phyloP scores from a whole-genome alignment of 2,329 filamentous ascomycete species.

The Polychaeton citri region DNA sequence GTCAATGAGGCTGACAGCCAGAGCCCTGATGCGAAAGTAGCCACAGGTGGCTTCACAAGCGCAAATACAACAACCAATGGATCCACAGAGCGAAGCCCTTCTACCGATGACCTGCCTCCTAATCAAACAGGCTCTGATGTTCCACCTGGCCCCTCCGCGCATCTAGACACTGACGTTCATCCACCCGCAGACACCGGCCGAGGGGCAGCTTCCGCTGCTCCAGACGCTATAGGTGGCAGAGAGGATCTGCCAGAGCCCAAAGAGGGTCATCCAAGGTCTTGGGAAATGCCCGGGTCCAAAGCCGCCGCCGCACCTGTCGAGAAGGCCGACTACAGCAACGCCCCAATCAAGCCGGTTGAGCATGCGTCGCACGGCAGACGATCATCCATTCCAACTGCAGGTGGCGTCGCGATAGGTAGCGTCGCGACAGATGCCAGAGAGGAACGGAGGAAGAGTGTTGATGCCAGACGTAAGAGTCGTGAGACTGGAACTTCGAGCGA shows the following conservation, averaged over 20 bases:
- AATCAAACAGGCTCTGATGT: conserved; percentile 7
- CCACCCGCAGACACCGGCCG: not conserved
- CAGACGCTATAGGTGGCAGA: too few relatives aligned
- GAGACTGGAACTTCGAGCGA: not conserved
- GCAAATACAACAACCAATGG: not conserved
- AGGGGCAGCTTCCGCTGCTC: not conserved
- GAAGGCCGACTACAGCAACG: conserved; percentile 2
- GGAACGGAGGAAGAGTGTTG: not conserved
- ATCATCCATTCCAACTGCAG: conserved; percentile 7
- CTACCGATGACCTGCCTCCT: conserved; percentile 17
- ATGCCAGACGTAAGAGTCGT: not conserved
- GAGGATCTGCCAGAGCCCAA: too few relatives aligned
- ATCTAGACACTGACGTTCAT: conserved; percentile 1
- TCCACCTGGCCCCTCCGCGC: conserved; percentile 2
- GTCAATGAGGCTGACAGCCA: not conserved
- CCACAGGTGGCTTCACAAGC: not conserved
- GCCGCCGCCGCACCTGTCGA: conserved; percentile 1
- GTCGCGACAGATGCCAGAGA: not conserved
- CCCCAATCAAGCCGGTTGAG: conserved; percentile 4
- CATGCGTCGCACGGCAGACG: conserved; percentile 4
- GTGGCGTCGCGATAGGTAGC: conserved; percentile 2
- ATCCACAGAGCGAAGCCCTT: conserved; percentile 41
- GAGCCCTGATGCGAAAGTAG: not conserved
- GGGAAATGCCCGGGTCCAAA: conserved; percentile 2
- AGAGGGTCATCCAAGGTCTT: not conserved